Base-by-base conservation (phyloP, 208 protist species). In the Leishmania guyanensis region DNA sequence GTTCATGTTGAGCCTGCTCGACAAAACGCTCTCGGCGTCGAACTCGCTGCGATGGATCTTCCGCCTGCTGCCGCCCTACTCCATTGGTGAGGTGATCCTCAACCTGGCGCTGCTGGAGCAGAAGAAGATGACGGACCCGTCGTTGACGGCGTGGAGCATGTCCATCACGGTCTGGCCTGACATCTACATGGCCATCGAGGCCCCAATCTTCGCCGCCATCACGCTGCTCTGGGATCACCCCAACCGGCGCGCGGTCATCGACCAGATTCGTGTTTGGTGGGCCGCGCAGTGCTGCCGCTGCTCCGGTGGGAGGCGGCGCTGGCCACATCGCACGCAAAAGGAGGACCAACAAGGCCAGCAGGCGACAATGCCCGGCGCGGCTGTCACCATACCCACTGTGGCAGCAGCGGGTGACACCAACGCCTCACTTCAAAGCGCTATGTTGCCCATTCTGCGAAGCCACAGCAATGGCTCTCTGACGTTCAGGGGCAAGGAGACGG, bases 11-110 rank as follows among this genome's bases (percentile, higher is more conserved):
- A 78, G 77, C 26, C 48, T 90, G 74, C 66, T 90, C 43, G 74
- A 84, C 43, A 79, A 72, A 51, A 85, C 89, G 14, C 72, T 90
- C 43, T 51, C 77, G 10, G 80, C 69, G 29, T 82, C 87, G 16
- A 86, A 93, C 39, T 58, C 53, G 50, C 70, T 93, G 66, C 58
- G 79, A 14, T 94, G 87, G 82, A 69, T 91, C 68, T 90, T 87
- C 78, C 88, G 92, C 50, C 20, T 92, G 3, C 43, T 95, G 14
- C 92, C 92, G 29, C 71, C 77, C 70, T 95, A 86, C 85, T 80
- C 86, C 69, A 75, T 95, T 43, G 91, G 89, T 43, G 91, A 95
- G 76, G 88, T 88, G 14, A 85, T 95, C 50, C 69, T 94, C 77
- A 91, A 89, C 83, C 75, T 95, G 33, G 83, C 87, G 3, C 29